phyloP scores from a whole-genome alignment of 2,329 filamentous ascomycete genomes.

The Botryotinia calthae region DNA sequence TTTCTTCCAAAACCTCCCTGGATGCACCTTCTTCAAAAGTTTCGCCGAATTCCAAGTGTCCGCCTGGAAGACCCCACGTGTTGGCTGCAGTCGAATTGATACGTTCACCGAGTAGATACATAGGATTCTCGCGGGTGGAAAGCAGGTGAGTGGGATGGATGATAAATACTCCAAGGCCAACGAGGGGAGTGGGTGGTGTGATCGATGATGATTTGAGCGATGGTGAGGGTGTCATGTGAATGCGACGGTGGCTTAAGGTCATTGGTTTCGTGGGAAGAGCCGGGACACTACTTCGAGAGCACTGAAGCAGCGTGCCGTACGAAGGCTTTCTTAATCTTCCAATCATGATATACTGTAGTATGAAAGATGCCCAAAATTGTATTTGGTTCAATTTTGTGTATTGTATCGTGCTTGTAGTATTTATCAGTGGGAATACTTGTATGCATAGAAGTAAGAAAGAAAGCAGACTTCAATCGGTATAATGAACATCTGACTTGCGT shows the following conservation, averaged over 20 bases:
- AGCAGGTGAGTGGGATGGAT: constrained; percentile 17
- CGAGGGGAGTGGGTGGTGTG: constrained; percentile 10
- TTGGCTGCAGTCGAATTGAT: constrained; percentile 39
- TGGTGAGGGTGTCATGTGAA: not conserved
- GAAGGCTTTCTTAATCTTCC: not conserved
- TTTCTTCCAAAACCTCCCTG: constrained; percentile 70
- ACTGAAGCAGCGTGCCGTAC: not conserved
- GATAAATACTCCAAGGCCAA: constrained; percentile 29
- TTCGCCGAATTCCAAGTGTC: constrained; percentile 71
- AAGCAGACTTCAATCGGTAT: not conserved
- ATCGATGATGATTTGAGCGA: not conserved
- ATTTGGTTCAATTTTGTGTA: not conserved
- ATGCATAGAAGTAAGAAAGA: not conserved
- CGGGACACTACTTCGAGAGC: not conserved
- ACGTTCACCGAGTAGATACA: constrained; percentile 28
- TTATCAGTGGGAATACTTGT: not conserved
- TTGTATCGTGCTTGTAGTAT: not conserved
- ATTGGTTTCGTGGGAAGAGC: not conserved
- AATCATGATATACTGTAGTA: not conserved
- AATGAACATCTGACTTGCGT: not conserved
- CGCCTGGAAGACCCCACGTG: constrained; percentile 68
- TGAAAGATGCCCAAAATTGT: not conserved
- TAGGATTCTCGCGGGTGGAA: constrained; percentile 24
- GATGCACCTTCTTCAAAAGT: constrained; percentile 58
- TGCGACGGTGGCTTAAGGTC: not conserved